These are phyloP conservation scores for Termitomyces sp. DNA, from an alignment of 768 basidiomycete species.

Conservation along the genomic window DNA sequence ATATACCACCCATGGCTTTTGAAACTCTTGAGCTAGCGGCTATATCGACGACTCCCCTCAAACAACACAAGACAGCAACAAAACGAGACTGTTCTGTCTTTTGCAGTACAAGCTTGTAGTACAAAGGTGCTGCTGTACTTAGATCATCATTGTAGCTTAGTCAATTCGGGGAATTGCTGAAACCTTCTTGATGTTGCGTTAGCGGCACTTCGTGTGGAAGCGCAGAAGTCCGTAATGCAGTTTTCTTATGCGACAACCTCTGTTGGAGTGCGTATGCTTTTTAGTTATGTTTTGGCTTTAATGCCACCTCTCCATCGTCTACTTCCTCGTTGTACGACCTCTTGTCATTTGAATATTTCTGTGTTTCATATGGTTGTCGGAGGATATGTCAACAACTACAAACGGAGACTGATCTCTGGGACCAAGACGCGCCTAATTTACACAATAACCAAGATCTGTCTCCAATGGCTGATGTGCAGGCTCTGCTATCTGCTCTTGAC, in stretches of 20 bases:
- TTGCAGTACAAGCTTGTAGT: neutral
- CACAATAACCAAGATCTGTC: conserved; percentile 10
- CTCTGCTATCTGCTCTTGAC: conserved; percentile 68
- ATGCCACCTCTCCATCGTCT: neutral
- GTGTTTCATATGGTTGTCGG: neutral
- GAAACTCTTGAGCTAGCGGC: conserved; percentile 9
- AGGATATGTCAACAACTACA: conserved; percentile 30
- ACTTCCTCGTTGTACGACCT: neutral
- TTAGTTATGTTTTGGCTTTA: neutral
- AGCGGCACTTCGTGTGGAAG: conserved; percentile 23
- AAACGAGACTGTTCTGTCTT: neutral
- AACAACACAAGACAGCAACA: neutral
- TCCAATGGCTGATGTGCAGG: conserved; percentile 65
- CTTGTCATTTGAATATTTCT: too few species aligned
- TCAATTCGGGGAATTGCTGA: conserved; percentile 30
- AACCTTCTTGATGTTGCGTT: conserved; percentile 21
- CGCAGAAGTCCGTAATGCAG: conserved; percentile 11
- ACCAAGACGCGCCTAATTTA: conserved; percentile 10
- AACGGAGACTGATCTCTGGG: conserved; percentile 14
- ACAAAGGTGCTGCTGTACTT: conserved; percentile 12
- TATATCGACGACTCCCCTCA: neutral
- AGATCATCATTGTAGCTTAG: conserved; percentile 27
- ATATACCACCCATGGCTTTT: conserved; percentile 36
- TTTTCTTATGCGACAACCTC: neutral
- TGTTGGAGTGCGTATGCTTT: neutral